Conservation (phyloP, 208 protist genomes). For the Trypanosoma avium region DNA sequence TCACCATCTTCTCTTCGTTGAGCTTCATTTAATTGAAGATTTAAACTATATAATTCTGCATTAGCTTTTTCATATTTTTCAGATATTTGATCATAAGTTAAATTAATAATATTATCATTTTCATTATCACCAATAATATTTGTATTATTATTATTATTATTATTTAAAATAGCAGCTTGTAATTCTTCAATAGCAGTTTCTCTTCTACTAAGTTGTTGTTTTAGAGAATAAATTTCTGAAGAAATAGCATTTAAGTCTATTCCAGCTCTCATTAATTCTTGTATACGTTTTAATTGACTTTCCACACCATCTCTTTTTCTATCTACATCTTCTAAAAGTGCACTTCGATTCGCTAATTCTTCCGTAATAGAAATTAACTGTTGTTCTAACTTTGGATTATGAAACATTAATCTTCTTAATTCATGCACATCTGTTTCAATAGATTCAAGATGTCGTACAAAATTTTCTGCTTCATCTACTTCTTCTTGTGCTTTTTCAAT, state of each 20-base stretch:
- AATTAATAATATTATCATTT: not conserved
- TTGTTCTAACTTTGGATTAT: slow-evolving; percentile 36
- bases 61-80: slow-evolving; percentile 51
- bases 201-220: slow-evolving; percentile 23
- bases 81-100: slow-evolving; percentile 52
- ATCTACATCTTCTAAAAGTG: slow-evolving; percentile 25
- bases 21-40: slow-evolving; percentile 51
- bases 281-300: slow-evolving; percentile 16
- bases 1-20: slow-evolving; percentile 53
- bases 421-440: slow-evolving; percentile 35
- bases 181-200: slow-evolving; percentile 14
- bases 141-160: slow-evolving; percentile 3
- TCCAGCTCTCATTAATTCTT: slow-evolving; percentile 22
- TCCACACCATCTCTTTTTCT: slow-evolving; percentile 18
- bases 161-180: slow-evolving; percentile 13
- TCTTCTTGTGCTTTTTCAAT: slow-evolving; percentile 30
- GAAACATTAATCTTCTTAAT: slow-evolving; percentile 29
- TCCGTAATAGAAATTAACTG: slow-evolving; percentile 6
- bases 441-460: slow-evolving; percentile 35
- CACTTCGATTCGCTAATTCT: slow-evolving; percentile 24
- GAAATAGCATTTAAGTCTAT: slow-evolving; percentile 23
- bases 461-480: slow-evolving; percentile 14
- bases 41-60: slow-evolving; percentile 50
- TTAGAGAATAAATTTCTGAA: slow-evolving; percentile 16
- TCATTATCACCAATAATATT: not conserved